Evolutionary conservation across 495 filamentous ascomycete species (phyloP).

Genomic region (Thozetella sp.): DNA sequence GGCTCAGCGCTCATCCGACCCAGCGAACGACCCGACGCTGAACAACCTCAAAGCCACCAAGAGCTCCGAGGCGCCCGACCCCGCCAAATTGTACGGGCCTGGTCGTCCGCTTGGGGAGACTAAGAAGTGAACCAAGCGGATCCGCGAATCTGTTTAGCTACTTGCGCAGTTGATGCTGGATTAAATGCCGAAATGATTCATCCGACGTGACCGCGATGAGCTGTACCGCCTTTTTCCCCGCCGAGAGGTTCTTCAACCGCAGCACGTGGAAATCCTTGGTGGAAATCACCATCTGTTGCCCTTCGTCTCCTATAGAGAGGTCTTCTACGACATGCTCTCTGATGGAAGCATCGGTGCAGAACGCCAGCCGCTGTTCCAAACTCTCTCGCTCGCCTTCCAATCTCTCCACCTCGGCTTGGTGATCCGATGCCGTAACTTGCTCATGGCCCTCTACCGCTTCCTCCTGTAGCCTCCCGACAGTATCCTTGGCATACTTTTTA

Average conservation of each 20-base stretch:
- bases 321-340: not conserved
- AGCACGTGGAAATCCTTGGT: no score
- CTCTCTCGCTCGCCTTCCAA: not conserved
- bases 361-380: not conserved
- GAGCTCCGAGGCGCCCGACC: no score
- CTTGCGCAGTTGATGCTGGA: not conserved
- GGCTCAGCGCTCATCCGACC: no score
- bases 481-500: not conserved
- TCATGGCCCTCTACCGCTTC: not conserved
- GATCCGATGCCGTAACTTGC: not conserved
- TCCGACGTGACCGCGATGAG: not conserved
- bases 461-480: not conserved
- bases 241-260: not conserved
- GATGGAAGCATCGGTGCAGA: not conserved
- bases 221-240: not conserved
- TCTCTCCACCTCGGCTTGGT: not conserved
- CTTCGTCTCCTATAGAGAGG: not conserved
- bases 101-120: no score
- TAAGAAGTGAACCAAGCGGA: no score
- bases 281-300: not conserved
- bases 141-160: no score
- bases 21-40: no score
- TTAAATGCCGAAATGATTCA: not conserved
- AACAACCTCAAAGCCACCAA: no score
- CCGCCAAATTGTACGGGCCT: no score